Base-by-base conservation (phyloP, 1,284 basidiomycete species). In the Takashimella koratensis region DNA sequence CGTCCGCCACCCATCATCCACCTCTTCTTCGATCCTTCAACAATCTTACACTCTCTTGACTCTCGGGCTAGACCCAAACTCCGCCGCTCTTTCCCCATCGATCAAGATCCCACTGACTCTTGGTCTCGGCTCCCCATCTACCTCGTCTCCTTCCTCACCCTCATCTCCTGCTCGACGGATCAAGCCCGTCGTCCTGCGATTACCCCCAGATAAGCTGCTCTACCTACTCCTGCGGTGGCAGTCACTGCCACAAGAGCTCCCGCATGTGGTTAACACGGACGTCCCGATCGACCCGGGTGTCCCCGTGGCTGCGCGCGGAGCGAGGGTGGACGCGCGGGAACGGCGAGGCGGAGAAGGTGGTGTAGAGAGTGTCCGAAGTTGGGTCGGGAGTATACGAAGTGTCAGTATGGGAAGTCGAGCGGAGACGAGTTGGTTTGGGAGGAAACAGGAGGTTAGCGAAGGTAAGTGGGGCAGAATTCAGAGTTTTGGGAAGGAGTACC, bases 11-110 rank as follows among this genome's bases (percentile, higher is more conserved):
- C 42, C 44, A 21, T 47, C 55, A 19, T 42, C 59, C 24, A 52
- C 47, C 21, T 19, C 26, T 21, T 24, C 16, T 25, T 22, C 44
- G 19, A 46, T 43, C 46, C 45, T 73, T 3, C 64, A 67, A 46
- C 75, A 76, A 54, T 61, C 63, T 1, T 76, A 75, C 46, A 76
- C 75, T 0, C 57, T 76, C 20, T 60, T 75, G 39, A 76, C 75
- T 0, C 66, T 76, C 5, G 75, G 75, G 3, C 53, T 76, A 2
- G 75, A 75, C 53, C 74, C 75, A 0, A 62, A 53, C 21, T 73
- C 70, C 0, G 66, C 67, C 2, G 72, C 72, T 5, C 54, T 76
- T 12, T 64, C 60, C 8, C 56, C 64, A 3, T 63, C 59, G 40
- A 39, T 75, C 43, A 73, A 73, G 47, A 62, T 70, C 2, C 70